Evolutionary conservation across 2,329 filamentous ascomycete species (phyloP).

Genomic region (Penicillium olsonii): DNA sequence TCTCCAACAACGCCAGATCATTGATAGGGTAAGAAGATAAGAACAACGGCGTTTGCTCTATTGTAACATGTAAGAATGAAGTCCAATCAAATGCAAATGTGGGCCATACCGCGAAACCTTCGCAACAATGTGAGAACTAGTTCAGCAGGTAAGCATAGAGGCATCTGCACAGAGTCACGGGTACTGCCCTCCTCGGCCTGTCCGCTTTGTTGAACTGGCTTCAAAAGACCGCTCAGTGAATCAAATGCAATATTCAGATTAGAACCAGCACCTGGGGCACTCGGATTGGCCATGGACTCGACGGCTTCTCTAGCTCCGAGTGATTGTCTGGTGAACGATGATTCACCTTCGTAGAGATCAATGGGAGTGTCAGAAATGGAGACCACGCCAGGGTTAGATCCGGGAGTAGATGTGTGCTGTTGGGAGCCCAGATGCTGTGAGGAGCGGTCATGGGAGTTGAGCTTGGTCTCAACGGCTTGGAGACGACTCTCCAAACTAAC

Average conservation of each 20-base stretch:
- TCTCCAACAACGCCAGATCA: constrained; percentile 18
- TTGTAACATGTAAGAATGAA: neutral
- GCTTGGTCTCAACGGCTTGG: constrained; percentile 9
- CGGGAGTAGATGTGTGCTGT: neutral
- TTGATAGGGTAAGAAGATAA: constrained; percentile 21
- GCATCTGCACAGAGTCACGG: neutral
- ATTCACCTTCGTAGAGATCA: constrained; percentile 14
- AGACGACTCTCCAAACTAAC: constrained; percentile 14
- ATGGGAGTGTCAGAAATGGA: neutral
- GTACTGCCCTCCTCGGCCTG: neutral
- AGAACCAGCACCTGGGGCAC: neutral
- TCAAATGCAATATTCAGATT: constrained; percentile 11
- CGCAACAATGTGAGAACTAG: neutral
- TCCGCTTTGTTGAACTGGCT: neutral
- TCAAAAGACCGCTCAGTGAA: neutral
- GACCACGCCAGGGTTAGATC: neutral
- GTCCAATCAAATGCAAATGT: neutral
- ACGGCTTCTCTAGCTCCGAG: constrained; percentile 15
- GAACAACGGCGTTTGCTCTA: constrained; percentile 18
- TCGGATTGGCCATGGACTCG: neutral
- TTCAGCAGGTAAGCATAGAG: neutral
- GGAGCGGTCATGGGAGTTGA: neutral
- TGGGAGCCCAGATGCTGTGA: neutral
- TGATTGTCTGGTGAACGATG: constrained; percentile 20
- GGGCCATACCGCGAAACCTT: neutral